Percentiles rank a stretch among this genome's conserved stretches.
phyloP scores from a whole-genome alignment of 2,329 filamentous ascomycete genomes.

The Fusarium luffae region DNA sequence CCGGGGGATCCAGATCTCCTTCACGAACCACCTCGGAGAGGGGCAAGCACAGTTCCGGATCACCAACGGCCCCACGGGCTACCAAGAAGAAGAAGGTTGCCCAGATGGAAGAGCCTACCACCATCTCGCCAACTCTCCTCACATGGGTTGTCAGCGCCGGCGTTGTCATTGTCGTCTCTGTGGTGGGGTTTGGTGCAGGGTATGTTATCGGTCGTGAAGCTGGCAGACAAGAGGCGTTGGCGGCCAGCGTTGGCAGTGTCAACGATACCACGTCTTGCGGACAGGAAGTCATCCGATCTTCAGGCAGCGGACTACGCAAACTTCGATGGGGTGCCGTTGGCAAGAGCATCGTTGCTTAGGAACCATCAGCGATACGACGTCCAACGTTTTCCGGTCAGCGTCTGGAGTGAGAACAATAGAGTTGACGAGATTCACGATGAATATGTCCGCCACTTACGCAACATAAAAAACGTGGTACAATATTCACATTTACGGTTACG shows the following conservation, averaged over 20 bases:
- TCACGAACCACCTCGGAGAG: conserved; percentile 55
- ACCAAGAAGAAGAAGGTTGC: conserved; percentile 70
- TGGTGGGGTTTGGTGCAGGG: conserved; percentile 75
- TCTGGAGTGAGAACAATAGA: background rate
- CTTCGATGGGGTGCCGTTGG: conserved; percentile 66
- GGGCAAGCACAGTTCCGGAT: conserved; percentile 60
- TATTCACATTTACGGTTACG: conserved; percentile 25
- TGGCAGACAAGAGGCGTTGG: conserved; percentile 68
- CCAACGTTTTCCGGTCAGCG: background rate
- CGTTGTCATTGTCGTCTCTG: conserved; percentile 74
- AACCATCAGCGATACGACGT: conserved; percentile 1
- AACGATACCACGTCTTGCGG: conserved; percentile 63
- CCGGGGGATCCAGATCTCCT: conserved; percentile 42
- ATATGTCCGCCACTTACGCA: background rate
- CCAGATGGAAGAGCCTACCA: conserved; percentile 52
- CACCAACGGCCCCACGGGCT: conserved; percentile 56
- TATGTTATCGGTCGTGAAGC: conserved; percentile 76
- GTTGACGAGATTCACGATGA: conserved; percentile 4
- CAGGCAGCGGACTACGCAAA: conserved; percentile 62
- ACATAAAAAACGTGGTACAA: conserved; percentile 15
- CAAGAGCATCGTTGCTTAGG: conserved; percentile 61
- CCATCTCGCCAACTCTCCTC: conserved; percentile 69
- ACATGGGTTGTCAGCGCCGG: conserved; percentile 75
- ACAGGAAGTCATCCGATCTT: conserved; percentile 63
- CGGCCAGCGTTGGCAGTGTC: conserved; percentile 52